phyloP scores from a whole-genome alignment of 441 rosid genomes.

The Aquilaria agallochum region DNA sequence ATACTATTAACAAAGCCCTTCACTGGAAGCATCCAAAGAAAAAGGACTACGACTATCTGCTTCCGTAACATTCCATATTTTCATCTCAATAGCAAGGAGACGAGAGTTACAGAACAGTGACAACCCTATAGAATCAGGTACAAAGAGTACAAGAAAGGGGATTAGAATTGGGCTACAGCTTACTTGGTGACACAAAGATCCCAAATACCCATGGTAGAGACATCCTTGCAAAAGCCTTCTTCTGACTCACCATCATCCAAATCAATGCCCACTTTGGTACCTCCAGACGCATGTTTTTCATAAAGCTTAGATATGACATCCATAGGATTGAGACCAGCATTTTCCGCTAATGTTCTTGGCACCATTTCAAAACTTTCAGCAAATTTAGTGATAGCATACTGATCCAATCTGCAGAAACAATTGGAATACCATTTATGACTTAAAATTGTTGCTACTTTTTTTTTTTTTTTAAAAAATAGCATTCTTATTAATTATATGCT shows the following conservation, averaged over 20 bases:
- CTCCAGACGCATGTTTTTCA: conserved; percentile 94
- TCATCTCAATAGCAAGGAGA: neutral
- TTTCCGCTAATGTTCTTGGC: conserved; percentile 92
- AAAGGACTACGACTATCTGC: neutral
- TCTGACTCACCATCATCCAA: conserved; percentile 82
- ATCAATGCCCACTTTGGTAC: conserved; percentile 83
- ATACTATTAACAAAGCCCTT: too few relatives aligned
- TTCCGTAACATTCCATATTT: neutral
- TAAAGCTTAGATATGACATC: conserved; percentile 92
- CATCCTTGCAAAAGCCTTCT: conserved; percentile 84
- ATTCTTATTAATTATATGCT: too few relatives aligned
- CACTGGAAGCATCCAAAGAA: neutral
- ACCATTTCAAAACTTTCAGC: conserved; percentile 99
- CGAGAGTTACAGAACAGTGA: neutral
- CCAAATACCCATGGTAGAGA: conserved; percentile 67
- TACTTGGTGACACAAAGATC: conserved; percentile 95
- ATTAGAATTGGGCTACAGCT: conserved; percentile 9
- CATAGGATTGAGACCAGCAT: conserved; percentile 98
- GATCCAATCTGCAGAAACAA: conserved; percentile 79
- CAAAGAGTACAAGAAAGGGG: too few relatives aligned
- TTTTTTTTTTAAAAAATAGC: too few relatives aligned
- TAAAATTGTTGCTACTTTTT: too few relatives aligned
- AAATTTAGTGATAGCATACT: conserved; percentile 93
- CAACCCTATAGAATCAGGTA: too few relatives aligned
- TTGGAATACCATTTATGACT: neutral